Conservation (phyloP, 2,329 filamentous ascomycete genomes). For the Neocucurbitaria cava region DNA sequence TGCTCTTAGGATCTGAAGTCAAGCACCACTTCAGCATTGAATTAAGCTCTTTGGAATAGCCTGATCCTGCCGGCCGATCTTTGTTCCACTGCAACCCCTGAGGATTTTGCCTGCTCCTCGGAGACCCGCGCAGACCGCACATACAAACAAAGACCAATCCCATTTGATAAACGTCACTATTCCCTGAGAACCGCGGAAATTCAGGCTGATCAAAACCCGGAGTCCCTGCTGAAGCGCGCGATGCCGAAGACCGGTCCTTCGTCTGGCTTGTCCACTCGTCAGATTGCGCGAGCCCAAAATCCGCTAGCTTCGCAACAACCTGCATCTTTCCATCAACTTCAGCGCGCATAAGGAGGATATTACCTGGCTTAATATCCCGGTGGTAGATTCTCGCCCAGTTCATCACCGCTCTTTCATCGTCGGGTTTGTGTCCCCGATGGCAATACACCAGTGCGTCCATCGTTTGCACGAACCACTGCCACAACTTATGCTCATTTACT, state of each 20-base stretch:
- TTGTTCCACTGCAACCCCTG: conserved; percentile 8
- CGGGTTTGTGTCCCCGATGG: conserved; percentile 18
- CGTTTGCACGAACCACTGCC: conserved; percentile 21
- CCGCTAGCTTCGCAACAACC: conserved; percentile 24
- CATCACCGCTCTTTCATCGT: conserved; percentile 6
- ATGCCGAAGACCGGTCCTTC: not conserved
- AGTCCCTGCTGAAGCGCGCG: conserved; percentile 3
- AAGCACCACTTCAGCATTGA: conserved; percentile 6
- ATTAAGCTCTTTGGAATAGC: conserved; percentile 15
- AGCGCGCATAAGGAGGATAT: conserved; percentile 20
- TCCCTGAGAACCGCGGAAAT: conserved; percentile 7
- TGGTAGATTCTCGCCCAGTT: conserved; percentile 25
- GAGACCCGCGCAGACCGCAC: conserved; percentile 10
- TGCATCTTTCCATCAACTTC: not conserved
- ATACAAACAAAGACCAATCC: conserved; percentile 18
- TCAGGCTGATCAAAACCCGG: conserved; percentile 24
- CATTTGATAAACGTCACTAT: conserved; percentile 28
- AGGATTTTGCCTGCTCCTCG: conserved; percentile 7
- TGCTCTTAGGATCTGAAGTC: not conserved
- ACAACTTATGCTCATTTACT: conserved; percentile 18
- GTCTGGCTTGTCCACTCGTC: conserved; percentile 5
- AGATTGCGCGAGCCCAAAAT: conserved; percentile 21
- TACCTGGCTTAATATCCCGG: conserved; percentile 25
- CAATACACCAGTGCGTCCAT: conserved; percentile 17
- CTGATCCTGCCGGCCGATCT: conserved; percentile 7